phyloP scores from a whole-genome alignment of 768 basidiomycete genomes.

The Auriscalpium vulgare region DNA sequence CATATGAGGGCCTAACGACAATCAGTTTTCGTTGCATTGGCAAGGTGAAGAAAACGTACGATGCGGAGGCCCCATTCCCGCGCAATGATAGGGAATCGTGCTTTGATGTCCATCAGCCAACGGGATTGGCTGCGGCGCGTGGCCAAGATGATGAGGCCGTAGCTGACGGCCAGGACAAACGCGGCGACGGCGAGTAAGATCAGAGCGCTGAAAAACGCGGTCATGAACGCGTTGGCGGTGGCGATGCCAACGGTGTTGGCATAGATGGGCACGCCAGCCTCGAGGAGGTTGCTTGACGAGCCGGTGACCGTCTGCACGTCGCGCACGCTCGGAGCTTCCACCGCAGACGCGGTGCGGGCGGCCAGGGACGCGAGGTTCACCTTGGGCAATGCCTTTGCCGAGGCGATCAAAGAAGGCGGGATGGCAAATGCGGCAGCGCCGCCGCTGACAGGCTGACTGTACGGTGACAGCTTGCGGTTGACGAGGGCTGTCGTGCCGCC shows the following conservation, averaged over 20 bases:
- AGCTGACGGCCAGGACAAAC: slow-evolving; percentile 44
- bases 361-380: slow-evolving; percentile 10
- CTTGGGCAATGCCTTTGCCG: slow-evolving; percentile 13
- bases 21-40: not conserved
- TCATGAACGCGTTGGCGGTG: slow-evolving; percentile 86
- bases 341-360: not conserved
- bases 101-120: slow-evolving; percentile 15
- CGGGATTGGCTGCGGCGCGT: slow-evolving; percentile 13
- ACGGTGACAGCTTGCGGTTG: slow-evolving; percentile 76
- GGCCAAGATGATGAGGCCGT: slow-evolving; percentile 27
- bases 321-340: slow-evolving; percentile 11
- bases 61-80: slow-evolving; percentile 58
- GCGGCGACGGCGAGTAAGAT: slow-evolving; percentile 57
- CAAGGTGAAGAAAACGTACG: slow-evolving; percentile 34
- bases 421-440: not conserved
- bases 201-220: slow-evolving; percentile 69
- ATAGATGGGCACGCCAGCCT: slow-evolving; percentile 79
- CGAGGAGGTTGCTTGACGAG: slow-evolving; percentile 55
- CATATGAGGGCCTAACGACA: slow-evolving; percentile 47
- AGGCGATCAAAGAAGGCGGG: slow-evolving; percentile 3
- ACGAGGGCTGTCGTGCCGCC: slow-evolving; percentile 66
- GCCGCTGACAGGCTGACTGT: slow-evolving; percentile 33
- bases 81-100: slow-evolving; percentile 38
- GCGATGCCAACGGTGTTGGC: slow-evolving; percentile 71
- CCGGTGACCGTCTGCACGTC: slow-evolving; percentile 61